phyloP scores from a whole-genome alignment of 208 protist species.

The Trypanosoma conorhini region DNA sequence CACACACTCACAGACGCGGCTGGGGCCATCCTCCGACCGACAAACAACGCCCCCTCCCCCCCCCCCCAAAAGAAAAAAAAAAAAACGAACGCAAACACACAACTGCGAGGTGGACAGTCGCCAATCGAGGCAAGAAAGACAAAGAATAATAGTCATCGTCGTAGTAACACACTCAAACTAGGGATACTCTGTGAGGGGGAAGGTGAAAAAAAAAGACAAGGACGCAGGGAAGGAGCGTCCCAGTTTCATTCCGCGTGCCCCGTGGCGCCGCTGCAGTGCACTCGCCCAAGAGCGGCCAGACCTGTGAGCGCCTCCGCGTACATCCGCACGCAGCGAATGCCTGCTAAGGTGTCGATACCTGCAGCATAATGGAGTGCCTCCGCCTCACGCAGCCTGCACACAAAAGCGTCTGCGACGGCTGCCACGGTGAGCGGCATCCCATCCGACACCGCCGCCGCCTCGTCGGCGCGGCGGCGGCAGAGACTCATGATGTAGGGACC shows the following conservation, averaged over 20 bases:
- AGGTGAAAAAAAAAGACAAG: neutral
- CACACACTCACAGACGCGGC: no score
- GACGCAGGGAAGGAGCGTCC: neutral
- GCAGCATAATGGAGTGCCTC: conserved; percentile 26
- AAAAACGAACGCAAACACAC: neutral
- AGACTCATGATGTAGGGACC: neutral
- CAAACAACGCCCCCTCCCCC: no score
- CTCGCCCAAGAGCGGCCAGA: neutral
- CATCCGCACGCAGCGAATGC: conserved; percentile 21
- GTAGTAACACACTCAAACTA: neutral
- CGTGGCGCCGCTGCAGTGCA: neutral
- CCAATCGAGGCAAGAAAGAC: neutral
- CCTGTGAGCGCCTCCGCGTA: conserved; percentile 10
- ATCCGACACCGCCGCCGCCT: neutral
- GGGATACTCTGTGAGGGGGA: conserved; percentile 1
- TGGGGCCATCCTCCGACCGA: no score
- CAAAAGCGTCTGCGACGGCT: neutral
- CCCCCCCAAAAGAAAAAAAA: no score
- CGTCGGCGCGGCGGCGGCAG: neutral
- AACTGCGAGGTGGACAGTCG: neutral
- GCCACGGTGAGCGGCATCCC: neutral
- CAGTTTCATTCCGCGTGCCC: neutral
- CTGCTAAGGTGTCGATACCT: conserved; percentile 16
- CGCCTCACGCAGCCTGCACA: conserved; percentile 11
- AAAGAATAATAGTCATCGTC: neutral